Evolutionary conservation across 345 rosid genomes (phyloP).

Genomic region (Salix dunnii): DNA sequence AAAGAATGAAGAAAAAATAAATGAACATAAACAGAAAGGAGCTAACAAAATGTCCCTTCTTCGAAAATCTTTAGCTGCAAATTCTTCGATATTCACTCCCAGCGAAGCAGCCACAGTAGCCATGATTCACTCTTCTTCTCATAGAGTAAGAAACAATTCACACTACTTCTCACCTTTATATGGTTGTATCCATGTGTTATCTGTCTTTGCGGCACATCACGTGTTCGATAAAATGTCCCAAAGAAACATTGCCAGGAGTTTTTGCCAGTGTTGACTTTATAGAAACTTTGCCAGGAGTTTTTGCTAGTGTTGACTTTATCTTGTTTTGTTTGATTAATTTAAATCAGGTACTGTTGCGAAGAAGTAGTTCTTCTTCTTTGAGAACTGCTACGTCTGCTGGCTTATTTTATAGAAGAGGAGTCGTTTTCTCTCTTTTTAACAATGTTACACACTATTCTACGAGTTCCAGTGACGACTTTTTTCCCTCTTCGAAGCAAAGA

Average conservation of each 20-base stretch:
- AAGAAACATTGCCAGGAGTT: not conserved
- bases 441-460: constrained; percentile 36
- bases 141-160: constrained; percentile 29
- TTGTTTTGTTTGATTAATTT: constrained; percentile 7
- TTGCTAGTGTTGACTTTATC: constrained; percentile 4
- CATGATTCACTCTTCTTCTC: constrained; percentile 63
- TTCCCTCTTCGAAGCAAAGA: constrained; percentile 58
- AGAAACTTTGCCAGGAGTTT: not conserved
- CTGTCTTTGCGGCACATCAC: constrained; percentile 15
- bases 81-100: constrained; percentile 19
- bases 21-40: not conserved
- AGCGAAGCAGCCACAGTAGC: constrained; percentile 52
- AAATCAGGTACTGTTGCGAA: constrained; percentile 52
- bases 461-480: constrained; percentile 36
- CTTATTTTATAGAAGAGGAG: constrained; percentile 38
- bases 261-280: constrained; percentile 2
- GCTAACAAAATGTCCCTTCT: constrained; percentile 39
- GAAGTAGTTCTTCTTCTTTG: constrained; percentile 42
- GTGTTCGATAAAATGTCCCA: constrained; percentile 42
- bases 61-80: constrained; percentile 42
- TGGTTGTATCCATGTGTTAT: too few species aligned
- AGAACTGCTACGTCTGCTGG: constrained; percentile 39
- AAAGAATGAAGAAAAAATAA: not conserved
- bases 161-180: not conserved
- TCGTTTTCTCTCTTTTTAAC: constrained; percentile 44